Evolutionary conservation across 352 stramenopile species (phyloP).

Genomic region (Phytophthora cryptogea): DNA sequence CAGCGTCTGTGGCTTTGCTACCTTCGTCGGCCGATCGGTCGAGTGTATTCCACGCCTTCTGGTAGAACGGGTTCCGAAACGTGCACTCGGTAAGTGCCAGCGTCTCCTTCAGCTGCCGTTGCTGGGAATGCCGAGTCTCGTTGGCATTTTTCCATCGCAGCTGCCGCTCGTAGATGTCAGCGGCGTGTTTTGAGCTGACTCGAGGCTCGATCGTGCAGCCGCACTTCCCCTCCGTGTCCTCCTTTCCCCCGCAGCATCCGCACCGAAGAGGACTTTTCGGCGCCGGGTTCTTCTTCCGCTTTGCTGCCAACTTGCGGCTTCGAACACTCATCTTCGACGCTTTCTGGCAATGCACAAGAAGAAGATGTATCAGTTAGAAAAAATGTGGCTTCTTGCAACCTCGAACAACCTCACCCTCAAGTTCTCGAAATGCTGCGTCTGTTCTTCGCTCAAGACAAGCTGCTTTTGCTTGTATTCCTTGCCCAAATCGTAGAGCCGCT

Average conservation of each 20-base stretch:
- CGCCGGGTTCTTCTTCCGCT: conserved; percentile 24
- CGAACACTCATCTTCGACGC: conserved; percentile 52
- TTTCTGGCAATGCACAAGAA: conserved; percentile 23
- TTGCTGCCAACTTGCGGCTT: conserved; percentile 50
- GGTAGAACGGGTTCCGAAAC: conserved; percentile 68
- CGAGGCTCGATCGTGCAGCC: conserved; percentile 16
- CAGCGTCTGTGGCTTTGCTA: background rate
- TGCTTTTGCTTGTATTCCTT: conserved; percentile 53
- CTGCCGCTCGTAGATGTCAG: conserved; percentile 62
- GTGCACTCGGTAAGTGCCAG: conserved; percentile 43
- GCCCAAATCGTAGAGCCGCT: conserved; percentile 44
- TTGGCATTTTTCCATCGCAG: conserved; percentile 63
- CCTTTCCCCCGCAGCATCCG: conserved; percentile 33
- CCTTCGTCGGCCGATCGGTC: background rate
- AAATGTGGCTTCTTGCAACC: background rate
- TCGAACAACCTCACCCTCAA: conserved; percentile 40
- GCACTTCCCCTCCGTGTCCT: conserved; percentile 27
- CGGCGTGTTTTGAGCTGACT: conserved; percentile 35
- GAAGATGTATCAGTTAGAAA: background rate
- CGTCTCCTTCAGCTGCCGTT: conserved; percentile 42
- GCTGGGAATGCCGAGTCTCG: conserved; percentile 36
- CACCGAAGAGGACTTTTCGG: conserved; percentile 26
- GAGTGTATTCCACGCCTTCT: conserved; percentile 41
- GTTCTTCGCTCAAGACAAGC: conserved; percentile 35
- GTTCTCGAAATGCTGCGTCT: conserved; percentile 29